These are phyloP conservation scores for Pestalotiopsis sp. DNA, from an alignment of 2,329 filamentous ascomycete species.

Conservation along the genomic window DNA sequence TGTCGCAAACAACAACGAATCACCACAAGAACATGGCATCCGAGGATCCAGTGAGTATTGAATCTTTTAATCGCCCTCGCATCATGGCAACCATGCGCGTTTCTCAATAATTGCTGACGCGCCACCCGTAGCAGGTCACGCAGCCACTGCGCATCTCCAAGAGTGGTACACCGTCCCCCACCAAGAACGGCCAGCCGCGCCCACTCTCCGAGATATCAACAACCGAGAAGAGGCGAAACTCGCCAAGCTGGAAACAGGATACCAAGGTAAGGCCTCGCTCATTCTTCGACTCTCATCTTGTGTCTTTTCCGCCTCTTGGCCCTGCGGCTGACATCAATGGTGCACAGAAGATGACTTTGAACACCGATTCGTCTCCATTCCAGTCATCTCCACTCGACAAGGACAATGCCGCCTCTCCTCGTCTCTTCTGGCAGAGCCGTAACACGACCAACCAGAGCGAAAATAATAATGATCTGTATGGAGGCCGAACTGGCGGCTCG, in stretches of 20 bases:
- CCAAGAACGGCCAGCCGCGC: conserved; percentile 67
- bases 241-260: conserved; percentile 82
- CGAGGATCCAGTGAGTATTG: conserved; percentile 12
- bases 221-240: conserved; percentile 85
- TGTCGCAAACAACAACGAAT: neutral
- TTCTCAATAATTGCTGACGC: neutral
- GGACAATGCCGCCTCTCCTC: conserved; percentile 70
- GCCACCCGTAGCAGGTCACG: conserved; percentile 28
- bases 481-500: conserved; percentile 58
- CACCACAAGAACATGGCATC: conserved; percentile 9
- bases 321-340: conserved; percentile 30
- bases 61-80: neutral
- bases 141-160: conserved; percentile 82
- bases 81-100: neutral
- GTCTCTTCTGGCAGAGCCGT: conserved; percentile 88
- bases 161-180: conserved; percentile 55
- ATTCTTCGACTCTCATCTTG: conserved; percentile 2
- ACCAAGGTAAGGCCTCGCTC: conserved; percentile 61
- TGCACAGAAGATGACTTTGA: conserved; percentile 66
- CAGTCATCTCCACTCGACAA: conserved; percentile 77
- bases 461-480: conserved; percentile 72
- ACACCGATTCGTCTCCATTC: conserved; percentile 79
- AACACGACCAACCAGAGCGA: conserved; percentile 69
- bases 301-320: conserved; percentile 16
- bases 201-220: conserved; percentile 89